Base-by-base conservation (phyloP, 1,139 yeast genomes). In the Suhomyces kunorum region DNA sequence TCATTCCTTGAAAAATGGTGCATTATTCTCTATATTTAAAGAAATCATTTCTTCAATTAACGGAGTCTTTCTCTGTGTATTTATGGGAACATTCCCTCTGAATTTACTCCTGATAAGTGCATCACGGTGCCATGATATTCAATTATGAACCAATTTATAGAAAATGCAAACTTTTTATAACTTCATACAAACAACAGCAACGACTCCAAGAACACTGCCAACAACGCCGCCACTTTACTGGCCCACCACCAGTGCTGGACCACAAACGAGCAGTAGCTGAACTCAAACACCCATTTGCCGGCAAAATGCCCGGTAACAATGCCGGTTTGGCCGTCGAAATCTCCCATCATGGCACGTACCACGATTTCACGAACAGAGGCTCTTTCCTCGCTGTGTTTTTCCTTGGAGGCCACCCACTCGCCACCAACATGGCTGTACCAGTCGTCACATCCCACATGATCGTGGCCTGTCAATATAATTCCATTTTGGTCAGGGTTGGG, bases 201-300 rank as follows among this genome's bases (percentile, higher is more conserved):
- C 0, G 78, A 67, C 29, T 68, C 68, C 29, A 74, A 45, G 12
- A 77, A 52, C 8, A 75, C 44, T 0, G 82, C 65, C n/a, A 81
- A 42, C 2, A 78, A 48, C 2, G 79, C 60, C 9, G 73, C 55
- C 1, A 83, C 74, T 54, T 87, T 83, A 2, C 95, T 74, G 4
- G 79, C 87, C 98, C 98, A 92, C 98, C 98, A 92, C 49, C 86
- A 78, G 59, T 89, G 97, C 63, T 89, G 98, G n/a, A 87, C 78
- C 1, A 77, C 75, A 59, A 90, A 89, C 9, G 90, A 82, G 63
- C 98, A 92, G 46, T 85, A 70, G 5, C 74, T 62, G 62, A 80
- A 89, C 23, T 74, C 66, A 66, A 86, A 88, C n/a, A 72, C 72
- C 92, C 94, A 85, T 12, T 53, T 51, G 2, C 57, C 50, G 1